Evolutionary conservation across 768 basidiomycete species (phyloP).

Genomic region (Tricholoma furcatifolium): DNA sequence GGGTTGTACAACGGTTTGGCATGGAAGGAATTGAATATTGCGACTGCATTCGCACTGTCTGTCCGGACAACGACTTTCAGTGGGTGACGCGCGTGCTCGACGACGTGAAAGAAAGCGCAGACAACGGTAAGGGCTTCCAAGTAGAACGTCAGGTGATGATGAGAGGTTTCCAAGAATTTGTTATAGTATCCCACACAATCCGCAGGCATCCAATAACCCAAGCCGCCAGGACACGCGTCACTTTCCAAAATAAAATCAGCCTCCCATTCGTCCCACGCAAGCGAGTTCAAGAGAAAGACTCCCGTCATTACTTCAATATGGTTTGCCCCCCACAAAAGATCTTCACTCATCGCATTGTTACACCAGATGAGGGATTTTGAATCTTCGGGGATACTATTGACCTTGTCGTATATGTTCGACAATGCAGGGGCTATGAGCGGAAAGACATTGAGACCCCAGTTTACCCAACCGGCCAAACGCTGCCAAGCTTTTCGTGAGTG

Average conservation of each 20-base stretch:
- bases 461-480: conserved; percentile 33
- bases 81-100: too few species aligned
- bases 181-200: conserved; percentile 13
- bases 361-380: too few species aligned
- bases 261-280: background rate
- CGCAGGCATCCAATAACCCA: background rate
- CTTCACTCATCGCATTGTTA: background rate
- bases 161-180: background rate
- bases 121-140: conserved; percentile 24
- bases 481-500: too few species aligned
- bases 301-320: background rate
- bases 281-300: background rate
- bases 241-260: conserved; percentile 9
- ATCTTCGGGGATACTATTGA: too few species aligned
- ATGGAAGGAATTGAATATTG: too few species aligned
- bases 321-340: background rate
- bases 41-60: too few species aligned
- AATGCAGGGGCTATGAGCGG: conserved; percentile 35
- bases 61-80: too few species aligned
- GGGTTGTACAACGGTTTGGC: too few species aligned
- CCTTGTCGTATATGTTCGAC: conserved; percentile 33
- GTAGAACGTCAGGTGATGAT: conserved; percentile 20
- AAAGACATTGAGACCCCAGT: too few species aligned
- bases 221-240: background rate
- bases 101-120: conserved; percentile 13